phyloP scores from a whole-genome alignment of 2,329 filamentous ascomycete genomes.

The Cladorrhinum sp. region DNA sequence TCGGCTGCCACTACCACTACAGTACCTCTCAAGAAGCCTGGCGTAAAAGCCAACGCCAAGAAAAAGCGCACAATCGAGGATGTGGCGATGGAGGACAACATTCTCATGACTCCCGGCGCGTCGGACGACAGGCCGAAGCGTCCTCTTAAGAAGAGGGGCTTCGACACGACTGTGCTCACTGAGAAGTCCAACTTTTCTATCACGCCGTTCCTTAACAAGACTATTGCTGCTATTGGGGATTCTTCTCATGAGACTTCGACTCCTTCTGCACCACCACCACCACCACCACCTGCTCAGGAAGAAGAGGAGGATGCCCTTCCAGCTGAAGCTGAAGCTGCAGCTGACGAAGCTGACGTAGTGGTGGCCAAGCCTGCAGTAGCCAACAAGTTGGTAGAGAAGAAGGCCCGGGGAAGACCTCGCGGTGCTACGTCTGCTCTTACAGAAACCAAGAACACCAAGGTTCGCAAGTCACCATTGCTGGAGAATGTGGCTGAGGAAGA shows the following conservation, averaged over 20 bases:
- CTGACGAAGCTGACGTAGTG: constrained; percentile 18
- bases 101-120: constrained; percentile 43
- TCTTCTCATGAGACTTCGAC: constrained; percentile 29
- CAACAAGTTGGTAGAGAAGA: constrained; percentile 32
- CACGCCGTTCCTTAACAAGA: constrained; percentile 83
- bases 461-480: constrained; percentile 30
- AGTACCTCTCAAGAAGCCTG: constrained; percentile 32
- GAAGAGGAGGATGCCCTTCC: constrained; percentile 12
- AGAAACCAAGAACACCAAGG: constrained; percentile 47
- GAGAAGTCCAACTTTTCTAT: constrained; percentile 94
- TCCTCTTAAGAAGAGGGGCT: constrained; percentile 53
- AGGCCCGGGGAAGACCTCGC: constrained; percentile 46
- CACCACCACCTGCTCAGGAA: background rate
- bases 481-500: constrained; percentile 40
- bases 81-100: constrained; percentile 45
- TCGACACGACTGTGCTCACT: constrained; percentile 61
- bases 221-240: constrained; percentile 49
- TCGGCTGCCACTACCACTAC: constrained; percentile 23
- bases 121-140: constrained; percentile 39
- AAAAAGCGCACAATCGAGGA: constrained; percentile 49
- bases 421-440: constrained; percentile 38
- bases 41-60: constrained; percentile 36
- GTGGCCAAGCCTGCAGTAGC: constrained; percentile 7
- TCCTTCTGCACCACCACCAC: constrained; percentile 9
- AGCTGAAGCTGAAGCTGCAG: constrained; percentile 2